Percentiles rank a stretch among this genome's conserved stretches.
These are phyloP conservation scores for Trichosporon sp. DNA, from an alignment of 1,284 basidiomycete genomes.

Conservation along the genomic window DNA sequence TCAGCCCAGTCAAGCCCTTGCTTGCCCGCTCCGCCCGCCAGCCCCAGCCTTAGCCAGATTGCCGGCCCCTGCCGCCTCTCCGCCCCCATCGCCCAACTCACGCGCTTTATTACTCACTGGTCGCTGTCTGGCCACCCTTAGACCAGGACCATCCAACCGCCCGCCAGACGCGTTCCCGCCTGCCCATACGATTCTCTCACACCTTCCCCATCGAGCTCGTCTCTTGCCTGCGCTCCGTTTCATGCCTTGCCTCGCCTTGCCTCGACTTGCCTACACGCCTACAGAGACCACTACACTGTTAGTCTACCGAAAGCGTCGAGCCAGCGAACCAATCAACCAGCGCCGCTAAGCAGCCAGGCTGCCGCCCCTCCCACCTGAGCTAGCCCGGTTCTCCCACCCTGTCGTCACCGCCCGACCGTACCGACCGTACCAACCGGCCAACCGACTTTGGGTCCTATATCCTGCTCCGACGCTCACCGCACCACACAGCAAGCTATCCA, in stretches of 20 bases:
- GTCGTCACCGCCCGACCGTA: too few relatives aligned
- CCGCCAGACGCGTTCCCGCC: not conserved
- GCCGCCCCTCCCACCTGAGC: too few relatives aligned
- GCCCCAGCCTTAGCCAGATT: too few relatives aligned
- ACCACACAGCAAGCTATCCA: too few relatives aligned
- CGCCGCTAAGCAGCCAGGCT: not conserved
- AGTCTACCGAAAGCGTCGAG: too few relatives aligned
- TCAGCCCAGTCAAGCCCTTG: too few relatives aligned
- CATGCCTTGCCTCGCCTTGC: not conserved
- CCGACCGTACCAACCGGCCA: not conserved
- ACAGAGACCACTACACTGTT: too few relatives aligned
- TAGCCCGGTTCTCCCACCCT: not conserved
- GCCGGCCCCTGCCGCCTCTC: too few relatives aligned
- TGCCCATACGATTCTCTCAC: not conserved
- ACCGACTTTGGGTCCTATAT: not conserved
- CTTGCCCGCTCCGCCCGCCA: too few relatives aligned
- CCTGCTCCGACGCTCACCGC: not conserved
- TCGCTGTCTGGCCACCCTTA: not conserved
- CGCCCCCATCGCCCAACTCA: not conserved
- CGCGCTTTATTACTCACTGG: not conserved
- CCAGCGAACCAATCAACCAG: too few relatives aligned
- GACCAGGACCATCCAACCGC: not conserved
- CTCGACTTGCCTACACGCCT: too few relatives aligned
- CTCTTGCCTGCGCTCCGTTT: not conserved
- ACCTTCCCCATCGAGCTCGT: not conserved